Evolutionary conservation across 1,139 yeast genomes (phyloP).

Genomic region (Lodderomyces margitis): DNA sequence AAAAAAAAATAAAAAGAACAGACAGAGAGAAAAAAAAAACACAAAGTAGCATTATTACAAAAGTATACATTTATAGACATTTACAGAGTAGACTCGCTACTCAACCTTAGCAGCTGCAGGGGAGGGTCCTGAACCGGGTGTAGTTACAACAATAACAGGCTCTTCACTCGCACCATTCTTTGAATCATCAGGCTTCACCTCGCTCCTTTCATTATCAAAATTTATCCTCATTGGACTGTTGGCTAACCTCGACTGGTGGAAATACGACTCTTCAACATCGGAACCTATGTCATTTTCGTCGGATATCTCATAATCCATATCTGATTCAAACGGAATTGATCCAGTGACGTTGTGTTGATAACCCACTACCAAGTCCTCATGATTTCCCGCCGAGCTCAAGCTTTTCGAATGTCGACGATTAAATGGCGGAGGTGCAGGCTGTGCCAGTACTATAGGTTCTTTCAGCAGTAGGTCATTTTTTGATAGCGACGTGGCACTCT

Average conservation of each 20-base stretch:
- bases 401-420: conserved; percentile 11
- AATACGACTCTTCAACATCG: conserved; percentile 14
- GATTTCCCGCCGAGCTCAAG: conserved; percentile 8
- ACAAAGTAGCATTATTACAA: conserved; percentile 5
- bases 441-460: background rate
- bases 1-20: background rate
- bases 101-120: conserved; percentile 11
- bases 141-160: conserved; percentile 25
- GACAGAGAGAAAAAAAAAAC: conserved; percentile 2
- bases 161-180: conserved; percentile 9
- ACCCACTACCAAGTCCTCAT: conserved; percentile 27
- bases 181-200: background rate
- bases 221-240: conserved; percentile 9
- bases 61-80: conserved; percentile 2
- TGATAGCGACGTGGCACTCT: background rate
- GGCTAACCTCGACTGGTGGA: conserved; percentile 11
- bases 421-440: conserved; percentile 5
- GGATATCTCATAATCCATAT: conserved; percentile 30
- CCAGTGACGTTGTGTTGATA: conserved; percentile 24
- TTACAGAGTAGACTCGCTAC: background rate
- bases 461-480: conserved; percentile 1
- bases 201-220: background rate
- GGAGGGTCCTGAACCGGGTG: conserved; percentile 22
- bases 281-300: conserved; percentile 24
- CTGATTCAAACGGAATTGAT: conserved; percentile 26